These are phyloP conservation scores for Trichoderma pleuroti DNA, from an alignment of 2,329 filamentous ascomycete species.

Conservation along the genomic window DNA sequence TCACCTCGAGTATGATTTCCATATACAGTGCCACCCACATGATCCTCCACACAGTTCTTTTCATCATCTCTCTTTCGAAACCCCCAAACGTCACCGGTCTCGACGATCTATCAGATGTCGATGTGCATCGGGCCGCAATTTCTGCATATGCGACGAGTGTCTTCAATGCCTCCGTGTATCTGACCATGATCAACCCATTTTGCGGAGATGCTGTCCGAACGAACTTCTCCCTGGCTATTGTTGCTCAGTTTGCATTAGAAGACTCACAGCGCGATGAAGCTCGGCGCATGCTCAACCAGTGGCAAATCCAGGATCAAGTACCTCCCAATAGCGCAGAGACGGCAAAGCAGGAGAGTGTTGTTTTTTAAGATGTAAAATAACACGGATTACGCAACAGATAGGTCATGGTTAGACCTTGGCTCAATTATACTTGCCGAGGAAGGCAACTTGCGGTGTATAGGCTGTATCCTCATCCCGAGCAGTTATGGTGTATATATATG, in stretches of 20 bases:
- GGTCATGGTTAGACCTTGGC: not conserved
- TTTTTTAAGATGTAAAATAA: not conserved
- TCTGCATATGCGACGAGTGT: not conserved
- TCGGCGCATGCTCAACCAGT: not conserved
- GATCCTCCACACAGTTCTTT: slow-evolving; percentile 4
- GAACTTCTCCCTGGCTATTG: not conserved
- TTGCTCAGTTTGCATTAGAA: slow-evolving; percentile 7
- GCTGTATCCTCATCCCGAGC: not conserved
- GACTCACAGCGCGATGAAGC: slow-evolving; percentile 9
- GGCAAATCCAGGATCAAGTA: not conserved
- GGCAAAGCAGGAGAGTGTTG: not conserved
- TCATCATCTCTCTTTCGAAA: not conserved
- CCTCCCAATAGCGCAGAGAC: not conserved
- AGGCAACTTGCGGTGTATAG: not conserved
- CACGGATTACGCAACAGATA: not conserved
- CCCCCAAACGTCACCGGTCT: not conserved
- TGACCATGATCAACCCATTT: slow-evolving; percentile 4
- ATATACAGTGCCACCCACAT: slow-evolving; percentile 1
- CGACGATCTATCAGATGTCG: not conserved
- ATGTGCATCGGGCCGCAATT: not conserved
- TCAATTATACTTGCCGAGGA: not conserved
- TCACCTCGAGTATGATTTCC: slow-evolving; percentile 3
- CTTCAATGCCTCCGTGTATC: not conserved
- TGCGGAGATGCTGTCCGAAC: slow-evolving; percentile 7
- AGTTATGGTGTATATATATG: not conserved